Conservation (phyloP, 2,329 filamentous ascomycete genomes). For the Apiospora rasikravindrae region DNA sequence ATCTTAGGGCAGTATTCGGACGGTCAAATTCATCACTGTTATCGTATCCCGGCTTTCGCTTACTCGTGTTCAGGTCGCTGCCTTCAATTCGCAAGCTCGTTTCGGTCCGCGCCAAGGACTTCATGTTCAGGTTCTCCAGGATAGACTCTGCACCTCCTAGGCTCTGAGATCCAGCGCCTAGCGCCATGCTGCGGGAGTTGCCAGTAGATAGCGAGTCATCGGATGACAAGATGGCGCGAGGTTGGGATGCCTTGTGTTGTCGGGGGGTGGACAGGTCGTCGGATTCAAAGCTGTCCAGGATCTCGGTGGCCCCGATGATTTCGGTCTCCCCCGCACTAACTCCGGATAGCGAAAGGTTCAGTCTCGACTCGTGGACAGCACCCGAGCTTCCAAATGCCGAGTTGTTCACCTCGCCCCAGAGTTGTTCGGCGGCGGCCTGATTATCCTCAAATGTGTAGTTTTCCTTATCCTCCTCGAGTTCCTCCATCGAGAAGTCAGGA, state of each 20-base stretch:
- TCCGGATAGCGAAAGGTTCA: slow-evolving; percentile 52
- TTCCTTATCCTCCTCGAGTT: slow-evolving; percentile 80
- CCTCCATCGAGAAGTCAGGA: slow-evolving; percentile 48
- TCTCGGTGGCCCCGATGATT: slow-evolving; percentile 45
- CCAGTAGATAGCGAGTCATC: slow-evolving; percentile 25
- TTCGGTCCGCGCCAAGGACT: slow-evolving; percentile 39
- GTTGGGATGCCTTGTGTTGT: slow-evolving; percentile 33
- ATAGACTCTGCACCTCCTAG: slow-evolving; percentile 56
- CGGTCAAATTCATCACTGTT: slow-evolving; percentile 57
- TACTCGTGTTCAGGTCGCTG: slow-evolving; percentile 54
- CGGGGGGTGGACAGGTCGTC: slow-evolving; percentile 45
- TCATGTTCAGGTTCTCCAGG: slow-evolving; percentile 50
- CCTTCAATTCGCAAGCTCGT: slow-evolving; percentile 29
- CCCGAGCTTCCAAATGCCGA: slow-evolving; percentile 61
- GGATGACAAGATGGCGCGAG: slow-evolving; percentile 22
- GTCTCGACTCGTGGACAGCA: slow-evolving; percentile 51
- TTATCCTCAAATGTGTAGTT: slow-evolving; percentile 69
- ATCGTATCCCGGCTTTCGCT: slow-evolving; percentile 59
- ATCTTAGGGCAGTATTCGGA: slow-evolving; percentile 43
- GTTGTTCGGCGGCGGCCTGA: slow-evolving; percentile 47
- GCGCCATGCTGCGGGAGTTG: slow-evolving; percentile 35
- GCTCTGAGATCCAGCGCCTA: slow-evolving; percentile 54
- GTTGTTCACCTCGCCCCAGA: slow-evolving; percentile 62
- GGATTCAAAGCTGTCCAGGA: slow-evolving; percentile 55
- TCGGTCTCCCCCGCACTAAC: slow-evolving; percentile 41